A percentile compares a stretch with the other conserved stretches of the same genome.
phyloP scores from a whole-genome alignment of 148 eudicot species.

The Selenicereus undatus region DNA sequence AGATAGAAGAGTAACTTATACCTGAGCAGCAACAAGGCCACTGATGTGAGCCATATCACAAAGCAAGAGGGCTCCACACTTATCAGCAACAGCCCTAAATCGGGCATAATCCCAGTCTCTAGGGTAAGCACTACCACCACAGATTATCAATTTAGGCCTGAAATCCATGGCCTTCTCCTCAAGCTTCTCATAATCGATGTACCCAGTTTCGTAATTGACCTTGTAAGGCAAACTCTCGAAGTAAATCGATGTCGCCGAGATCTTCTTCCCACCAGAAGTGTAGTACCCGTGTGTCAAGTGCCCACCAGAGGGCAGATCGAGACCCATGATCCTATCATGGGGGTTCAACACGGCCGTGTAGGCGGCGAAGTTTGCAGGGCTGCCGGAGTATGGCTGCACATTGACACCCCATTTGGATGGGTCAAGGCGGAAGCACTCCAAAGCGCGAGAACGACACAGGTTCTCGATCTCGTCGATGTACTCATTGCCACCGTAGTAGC shows the following conservation, averaged over 20 bases:
- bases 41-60: slow-evolving; percentile 99
- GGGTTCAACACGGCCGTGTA: slow-evolving; percentile 83
- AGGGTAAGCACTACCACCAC: slow-evolving; percentile 97
- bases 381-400: slow-evolving; percentile 78
- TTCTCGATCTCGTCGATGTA: slow-evolving; percentile 75
- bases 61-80: slow-evolving; percentile 79
- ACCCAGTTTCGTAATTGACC: slow-evolving; percentile 71
- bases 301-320: slow-evolving; percentile 87
- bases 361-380: slow-evolving; percentile 83
- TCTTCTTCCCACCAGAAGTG: slow-evolving; percentile 81
- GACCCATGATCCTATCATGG: slow-evolving; percentile 82
- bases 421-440: slow-evolving; percentile 53
- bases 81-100: slow-evolving; percentile 72
- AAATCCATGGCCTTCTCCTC: slow-evolving; percentile 96
- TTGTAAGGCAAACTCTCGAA: slow-evolving; percentile 97
- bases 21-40: slow-evolving; percentile 99
- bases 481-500: slow-evolving; percentile 87
- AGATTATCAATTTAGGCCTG: slow-evolving; percentile 87
- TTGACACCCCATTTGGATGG: slow-evolving; percentile 83
- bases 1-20: slow-evolving; percentile 18
- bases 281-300: slow-evolving; percentile 93
- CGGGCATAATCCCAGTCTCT: slow-evolving; percentile 88
- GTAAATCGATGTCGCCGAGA: slow-evolving; percentile 85
- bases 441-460: slow-evolving; percentile 61
- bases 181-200: slow-evolving; percentile 79